phyloP scores from a whole-genome alignment of 2,329 filamentous ascomycete species.

The Davidsoniella virescens region DNA sequence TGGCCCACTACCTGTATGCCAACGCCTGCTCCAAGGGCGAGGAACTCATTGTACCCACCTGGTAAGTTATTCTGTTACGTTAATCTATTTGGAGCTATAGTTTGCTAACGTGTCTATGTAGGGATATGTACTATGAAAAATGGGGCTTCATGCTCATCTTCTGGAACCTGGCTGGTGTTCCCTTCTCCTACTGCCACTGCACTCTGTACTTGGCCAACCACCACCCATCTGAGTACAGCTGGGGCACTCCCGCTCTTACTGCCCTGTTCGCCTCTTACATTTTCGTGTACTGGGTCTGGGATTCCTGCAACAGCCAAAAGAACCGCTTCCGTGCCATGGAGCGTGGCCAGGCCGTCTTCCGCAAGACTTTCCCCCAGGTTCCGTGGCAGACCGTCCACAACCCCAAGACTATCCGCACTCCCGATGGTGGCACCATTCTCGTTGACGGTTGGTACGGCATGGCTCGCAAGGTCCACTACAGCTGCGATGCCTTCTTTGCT shows the following conservation, averaged over 20 bases:
- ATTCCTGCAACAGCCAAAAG: constrained; percentile 85
- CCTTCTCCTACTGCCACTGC: constrained; percentile 85
- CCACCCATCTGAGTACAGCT: constrained; percentile 57
- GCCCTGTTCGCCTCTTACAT: constrained; percentile 56
- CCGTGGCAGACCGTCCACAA: constrained; percentile 74
- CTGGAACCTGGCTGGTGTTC: constrained; percentile 89
- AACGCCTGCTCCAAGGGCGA: constrained; percentile 87
- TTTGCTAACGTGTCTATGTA: constrained; percentile 12
- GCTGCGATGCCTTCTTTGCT: constrained; percentile 33
- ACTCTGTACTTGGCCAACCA: constrained; percentile 81
- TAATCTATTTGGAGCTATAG: not conserved
- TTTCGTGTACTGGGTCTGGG: constrained; percentile 81
- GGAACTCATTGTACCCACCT: constrained; percentile 76
- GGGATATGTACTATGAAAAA: constrained; percentile 94
- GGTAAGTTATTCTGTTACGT: constrained; percentile 23
- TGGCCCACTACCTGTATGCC: constrained; percentile 85
- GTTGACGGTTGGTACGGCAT: constrained; percentile 72
- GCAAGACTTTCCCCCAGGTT: constrained; percentile 78
- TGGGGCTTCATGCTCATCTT: constrained; percentile 97
- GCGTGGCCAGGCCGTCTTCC: constrained; percentile 50
- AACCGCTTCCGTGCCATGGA: constrained; percentile 76
- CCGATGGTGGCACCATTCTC: constrained; percentile 59
- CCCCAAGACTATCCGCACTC: constrained; percentile 59
- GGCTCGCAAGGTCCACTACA: constrained; percentile 47
- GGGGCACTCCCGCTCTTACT: constrained; percentile 52